A percentile compares a stretch with the other conserved stretches of the same genome.
Evolutionary conservation across 768 basidiomycete species (phyloP).

Genomic region (Coprinopsis sp.): DNA sequence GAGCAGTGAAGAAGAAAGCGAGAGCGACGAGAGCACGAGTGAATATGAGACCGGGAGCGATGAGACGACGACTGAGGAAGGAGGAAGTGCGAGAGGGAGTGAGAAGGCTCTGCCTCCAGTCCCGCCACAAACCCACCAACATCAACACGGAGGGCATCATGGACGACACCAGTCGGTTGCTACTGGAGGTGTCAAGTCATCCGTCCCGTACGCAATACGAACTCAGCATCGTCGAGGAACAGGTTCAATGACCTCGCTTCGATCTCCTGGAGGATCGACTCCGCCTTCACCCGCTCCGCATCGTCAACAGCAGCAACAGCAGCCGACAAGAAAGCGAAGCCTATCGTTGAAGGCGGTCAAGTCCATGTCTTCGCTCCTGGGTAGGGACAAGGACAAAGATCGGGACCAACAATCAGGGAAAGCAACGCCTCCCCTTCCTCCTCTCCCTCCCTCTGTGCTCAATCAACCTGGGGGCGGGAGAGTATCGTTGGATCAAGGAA

Average conservation of each 20-base stretch:
- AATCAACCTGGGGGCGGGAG: conserved; percentile 9
- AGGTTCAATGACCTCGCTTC: no score
- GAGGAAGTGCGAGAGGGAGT: background rate
- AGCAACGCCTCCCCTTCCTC: conserved; percentile 35
- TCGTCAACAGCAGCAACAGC: conserved; percentile 13
- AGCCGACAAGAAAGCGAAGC: conserved; percentile 29
- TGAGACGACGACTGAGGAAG: conserved; percentile 16
- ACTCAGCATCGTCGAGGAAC: no score
- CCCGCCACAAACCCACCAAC: conserved; percentile 6
- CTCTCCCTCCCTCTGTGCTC: conserved; percentile 31
- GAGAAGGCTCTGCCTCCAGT: conserved; percentile 16
- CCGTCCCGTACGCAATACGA: background rate
- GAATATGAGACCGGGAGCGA: conserved; percentile 24
- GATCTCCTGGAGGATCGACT: no score
- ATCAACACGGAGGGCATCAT: background rate
- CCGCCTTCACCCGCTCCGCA: background rate
- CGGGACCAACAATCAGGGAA: conserved; percentile 28
- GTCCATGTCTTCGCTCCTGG: conserved; percentile 34
- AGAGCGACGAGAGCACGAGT: conserved; percentile 8
- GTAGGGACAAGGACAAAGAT: background rate
- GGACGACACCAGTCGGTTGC: background rate
- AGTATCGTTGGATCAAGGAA: no score
- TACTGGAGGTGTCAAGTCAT: background rate
- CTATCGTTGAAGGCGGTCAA: conserved; percentile 43
- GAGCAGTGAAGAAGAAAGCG: conserved; percentile 36